These are phyloP conservation scores for Dryas drummondii DNA, from an alignment of 306 rosid species.

Conservation along the genomic window DNA sequence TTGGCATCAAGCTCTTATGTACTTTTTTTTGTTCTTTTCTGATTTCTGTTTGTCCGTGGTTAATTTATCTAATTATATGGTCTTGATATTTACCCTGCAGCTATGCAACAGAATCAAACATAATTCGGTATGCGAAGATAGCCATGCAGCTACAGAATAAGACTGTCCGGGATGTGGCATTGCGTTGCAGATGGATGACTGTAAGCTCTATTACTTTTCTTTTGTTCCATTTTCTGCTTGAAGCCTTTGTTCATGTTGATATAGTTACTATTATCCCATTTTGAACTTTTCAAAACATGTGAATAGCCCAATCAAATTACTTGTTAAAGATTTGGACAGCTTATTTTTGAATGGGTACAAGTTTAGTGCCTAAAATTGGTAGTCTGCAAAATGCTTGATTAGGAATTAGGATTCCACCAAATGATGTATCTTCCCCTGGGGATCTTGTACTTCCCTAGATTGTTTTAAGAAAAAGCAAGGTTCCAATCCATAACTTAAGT, in stretches of 20 bases:
- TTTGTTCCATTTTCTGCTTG: conserved; percentile 14
- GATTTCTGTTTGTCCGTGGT: background rate
- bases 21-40: background rate
- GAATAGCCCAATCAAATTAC: background rate
- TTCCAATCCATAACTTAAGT: background rate
- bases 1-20: background rate
- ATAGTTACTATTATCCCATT: background rate
- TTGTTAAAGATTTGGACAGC: background rate
- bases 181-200: conserved; percentile 97
- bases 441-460: conserved; percentile 7
- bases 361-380: background rate
- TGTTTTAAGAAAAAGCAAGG: conserved; percentile 11
- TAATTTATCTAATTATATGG: background rate
- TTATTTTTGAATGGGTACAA: background rate
- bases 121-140: conserved; percentile 79
- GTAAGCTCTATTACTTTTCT: conserved; percentile 44
- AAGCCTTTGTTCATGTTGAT: background rate
- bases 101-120: conserved; percentile 52
- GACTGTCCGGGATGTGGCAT: conserved; percentile 89
- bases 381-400: background rate
- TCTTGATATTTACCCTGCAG: conserved; percentile 38
- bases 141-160: conserved; percentile 79
- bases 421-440: background rate
- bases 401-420: background rate
- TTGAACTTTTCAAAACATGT: background rate